Conservation (phyloP, 306 rosid genomes). For the Quillaja saponaria region DNA sequence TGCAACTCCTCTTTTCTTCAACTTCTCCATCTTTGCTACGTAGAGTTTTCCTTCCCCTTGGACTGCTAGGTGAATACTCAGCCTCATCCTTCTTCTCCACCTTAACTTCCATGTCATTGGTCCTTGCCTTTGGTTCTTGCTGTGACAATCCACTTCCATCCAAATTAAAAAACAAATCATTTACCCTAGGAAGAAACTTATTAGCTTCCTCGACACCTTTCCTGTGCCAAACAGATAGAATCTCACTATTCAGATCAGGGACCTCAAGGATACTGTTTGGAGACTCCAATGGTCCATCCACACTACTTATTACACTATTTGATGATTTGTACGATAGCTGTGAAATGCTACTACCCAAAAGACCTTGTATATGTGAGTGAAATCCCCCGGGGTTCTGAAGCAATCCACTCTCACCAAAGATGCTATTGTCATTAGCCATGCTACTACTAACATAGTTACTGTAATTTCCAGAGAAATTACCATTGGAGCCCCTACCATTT, state of each 20-base stretch:
- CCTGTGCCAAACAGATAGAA: conserved; percentile 72
- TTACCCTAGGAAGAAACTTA: conserved; percentile 73
- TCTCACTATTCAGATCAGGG: conserved; percentile 53
- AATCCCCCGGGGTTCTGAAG: conserved; percentile 37
- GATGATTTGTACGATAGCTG: conserved; percentile 64
- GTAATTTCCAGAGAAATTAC: conserved; percentile 34
- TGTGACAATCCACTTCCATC: conserved; percentile 33
- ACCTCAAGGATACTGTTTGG: conserved; percentile 51
- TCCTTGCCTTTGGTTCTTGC: conserved; percentile 29
- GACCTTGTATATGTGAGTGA: conserved; percentile 34
- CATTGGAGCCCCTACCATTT: conserved; percentile 38
- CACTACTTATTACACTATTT: conserved; percentile 45
- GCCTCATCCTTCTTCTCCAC: conserved; percentile 52
- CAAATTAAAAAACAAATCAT: conserved; percentile 46
- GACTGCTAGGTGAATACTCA: conserved; percentile 26
- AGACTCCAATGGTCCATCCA: conserved; percentile 65
- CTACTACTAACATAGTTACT: conserved; percentile 33
- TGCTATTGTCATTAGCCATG: conserved; percentile 38
- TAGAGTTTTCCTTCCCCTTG: conserved; percentile 64
- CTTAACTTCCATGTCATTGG: conserved; percentile 38
- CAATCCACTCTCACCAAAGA: conserved; percentile 32
- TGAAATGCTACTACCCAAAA: conserved; percentile 38
- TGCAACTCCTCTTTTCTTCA: conserved; percentile 73
- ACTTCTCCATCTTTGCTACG: conserved; percentile 46
- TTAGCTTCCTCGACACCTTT: conserved; percentile 88